phyloP scores from a whole-genome alignment of 805 yeast species.

The Barnettozyma wickerhamii region DNA sequence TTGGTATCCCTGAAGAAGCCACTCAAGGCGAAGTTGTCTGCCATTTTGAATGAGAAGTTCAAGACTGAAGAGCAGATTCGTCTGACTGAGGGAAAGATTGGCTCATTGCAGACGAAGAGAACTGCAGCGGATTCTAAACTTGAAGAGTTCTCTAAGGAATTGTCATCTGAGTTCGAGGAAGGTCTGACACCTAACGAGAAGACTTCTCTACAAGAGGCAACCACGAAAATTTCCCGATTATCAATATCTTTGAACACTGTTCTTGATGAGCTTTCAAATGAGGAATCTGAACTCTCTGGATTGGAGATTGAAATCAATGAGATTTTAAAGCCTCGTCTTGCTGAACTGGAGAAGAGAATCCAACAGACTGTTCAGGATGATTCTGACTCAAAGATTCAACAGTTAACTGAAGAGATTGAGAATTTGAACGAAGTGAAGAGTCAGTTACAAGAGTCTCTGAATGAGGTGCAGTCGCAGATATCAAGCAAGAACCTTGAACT shows the following conservation, averaged over 20 bases:
- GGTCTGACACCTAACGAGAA: conserved; percentile 49
- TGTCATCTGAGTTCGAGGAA: conserved; percentile 48
- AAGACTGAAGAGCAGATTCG: conserved; percentile 41
- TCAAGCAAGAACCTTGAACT: conserved; percentile 20
- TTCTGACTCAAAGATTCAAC: conserved; percentile 18
- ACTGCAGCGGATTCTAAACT: conserved; percentile 30
- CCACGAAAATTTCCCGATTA: conserved; percentile 30
- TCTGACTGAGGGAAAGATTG: conserved; percentile 10
- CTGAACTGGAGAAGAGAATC: conserved; percentile 31
- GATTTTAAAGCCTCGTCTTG: conserved; percentile 49
- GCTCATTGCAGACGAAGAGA: conserved; percentile 1
- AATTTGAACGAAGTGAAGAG: conserved; percentile 28
- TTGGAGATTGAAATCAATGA: conserved; percentile 55
- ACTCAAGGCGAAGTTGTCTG: conserved; percentile 37
- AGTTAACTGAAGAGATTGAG: conserved; percentile 22
- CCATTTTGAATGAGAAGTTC: conserved; percentile 36
- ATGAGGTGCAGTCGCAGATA: conserved; percentile 22
- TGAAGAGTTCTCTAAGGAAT: conserved; percentile 41
- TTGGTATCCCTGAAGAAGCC: conserved; percentile 40
- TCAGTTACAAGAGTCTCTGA: conserved; percentile 24
- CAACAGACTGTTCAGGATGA: conserved; percentile 13
- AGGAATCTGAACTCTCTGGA: conserved; percentile 44
- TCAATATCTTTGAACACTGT: conserved; percentile 39
- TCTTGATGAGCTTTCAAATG: conserved; percentile 34
- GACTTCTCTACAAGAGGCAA: conserved; percentile 32